These are phyloP conservation scores for Ganoderma lingzhi DNA, from an alignment of 1,284 basidiomycete species.

Conservation along the genomic window DNA sequence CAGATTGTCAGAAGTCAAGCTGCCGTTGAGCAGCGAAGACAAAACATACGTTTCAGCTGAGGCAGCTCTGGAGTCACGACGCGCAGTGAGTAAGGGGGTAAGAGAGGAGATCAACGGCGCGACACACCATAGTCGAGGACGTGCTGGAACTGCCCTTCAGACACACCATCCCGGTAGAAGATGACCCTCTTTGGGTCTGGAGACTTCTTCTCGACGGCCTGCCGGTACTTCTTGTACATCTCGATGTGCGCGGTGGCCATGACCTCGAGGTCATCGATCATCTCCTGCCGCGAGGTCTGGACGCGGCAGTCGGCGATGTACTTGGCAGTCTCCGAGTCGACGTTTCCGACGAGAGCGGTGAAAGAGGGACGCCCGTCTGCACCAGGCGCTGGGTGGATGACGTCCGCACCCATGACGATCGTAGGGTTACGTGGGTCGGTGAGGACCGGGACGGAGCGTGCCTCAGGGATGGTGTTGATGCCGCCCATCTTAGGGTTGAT, in stretches of 20 bases:
- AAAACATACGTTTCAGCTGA: slow-evolving; percentile 57
- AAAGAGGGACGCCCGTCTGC: slow-evolving; percentile 78
- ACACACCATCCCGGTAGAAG: slow-evolving; percentile 83
- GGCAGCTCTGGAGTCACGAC: slow-evolving; percentile 56
- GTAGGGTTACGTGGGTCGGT: slow-evolving; percentile 75
- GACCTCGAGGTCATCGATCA: slow-evolving; percentile 71
- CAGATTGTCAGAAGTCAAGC: slow-evolving; percentile 1
- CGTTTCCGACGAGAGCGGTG: slow-evolving; percentile 76
- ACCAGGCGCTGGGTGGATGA: slow-evolving; percentile 81
- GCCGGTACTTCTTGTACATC: slow-evolving; percentile 65
- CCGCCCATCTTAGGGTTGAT: slow-evolving; percentile 85
- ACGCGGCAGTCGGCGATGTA: slow-evolving; percentile 64
- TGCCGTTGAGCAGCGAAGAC: neutral
- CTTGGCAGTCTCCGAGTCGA: slow-evolving; percentile 70
- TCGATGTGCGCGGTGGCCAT: slow-evolving; percentile 63
- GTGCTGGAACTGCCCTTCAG: slow-evolving; percentile 79
- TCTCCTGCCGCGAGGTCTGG: slow-evolving; percentile 75
- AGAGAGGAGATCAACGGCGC: slow-evolving; percentile 12
- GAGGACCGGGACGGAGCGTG: slow-evolving; percentile 64
- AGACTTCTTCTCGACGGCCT: slow-evolving; percentile 58
- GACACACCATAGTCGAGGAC: slow-evolving; percentile 66
- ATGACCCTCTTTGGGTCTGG: slow-evolving; percentile 70
- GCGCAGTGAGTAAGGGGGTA: slow-evolving; percentile 12
- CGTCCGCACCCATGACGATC: slow-evolving; percentile 83
- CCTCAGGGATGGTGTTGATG: slow-evolving; percentile 77